phyloP scores from a whole-genome alignment of 108 stramenopile genomes.

The Nannochloropsis gaditana region DNA sequence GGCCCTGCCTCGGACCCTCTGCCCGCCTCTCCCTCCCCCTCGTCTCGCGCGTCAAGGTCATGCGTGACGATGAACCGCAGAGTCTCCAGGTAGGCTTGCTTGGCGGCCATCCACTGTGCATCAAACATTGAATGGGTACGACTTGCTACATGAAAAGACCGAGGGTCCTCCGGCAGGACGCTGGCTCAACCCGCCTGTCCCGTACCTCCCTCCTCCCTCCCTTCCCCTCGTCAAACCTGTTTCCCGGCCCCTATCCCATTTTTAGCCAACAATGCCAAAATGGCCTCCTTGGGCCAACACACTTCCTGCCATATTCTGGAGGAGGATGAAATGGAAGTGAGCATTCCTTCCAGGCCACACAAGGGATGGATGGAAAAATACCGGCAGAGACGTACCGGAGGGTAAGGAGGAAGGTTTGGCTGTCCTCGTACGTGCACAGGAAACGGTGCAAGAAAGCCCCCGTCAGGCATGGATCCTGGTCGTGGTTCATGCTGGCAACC shows the following conservation, averaged over 20 bases:
- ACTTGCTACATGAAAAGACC: too few relatives aligned
- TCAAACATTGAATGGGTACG: too few relatives aligned
- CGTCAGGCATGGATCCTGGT: neutral
- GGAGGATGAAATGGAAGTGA: neutral
- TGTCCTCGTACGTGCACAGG: neutral
- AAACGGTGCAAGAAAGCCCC: neutral
- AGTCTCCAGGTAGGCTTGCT: too few relatives aligned
- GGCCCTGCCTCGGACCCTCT: too few relatives aligned
- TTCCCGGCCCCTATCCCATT: neutral
- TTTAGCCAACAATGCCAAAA: neutral
- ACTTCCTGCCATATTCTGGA: neutral
- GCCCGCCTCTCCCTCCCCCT: too few relatives aligned
- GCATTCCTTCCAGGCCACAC: neutral
- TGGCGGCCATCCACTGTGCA: too few relatives aligned
- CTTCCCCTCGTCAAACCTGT: neutral
- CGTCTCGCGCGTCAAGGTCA: too few relatives aligned
- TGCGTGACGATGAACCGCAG: too few relatives aligned
- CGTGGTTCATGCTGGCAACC: neutral
- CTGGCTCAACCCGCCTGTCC: too few relatives aligned
- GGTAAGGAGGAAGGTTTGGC: neutral
- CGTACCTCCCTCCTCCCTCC: neutral
- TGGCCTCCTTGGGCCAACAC: neutral
- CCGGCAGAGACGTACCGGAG: neutral
- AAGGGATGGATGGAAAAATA: neutral
- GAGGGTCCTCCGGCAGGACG: too few relatives aligned